phyloP scores from a whole-genome alignment of 768 basidiomycete species.

The Boletus fagicola region DNA sequence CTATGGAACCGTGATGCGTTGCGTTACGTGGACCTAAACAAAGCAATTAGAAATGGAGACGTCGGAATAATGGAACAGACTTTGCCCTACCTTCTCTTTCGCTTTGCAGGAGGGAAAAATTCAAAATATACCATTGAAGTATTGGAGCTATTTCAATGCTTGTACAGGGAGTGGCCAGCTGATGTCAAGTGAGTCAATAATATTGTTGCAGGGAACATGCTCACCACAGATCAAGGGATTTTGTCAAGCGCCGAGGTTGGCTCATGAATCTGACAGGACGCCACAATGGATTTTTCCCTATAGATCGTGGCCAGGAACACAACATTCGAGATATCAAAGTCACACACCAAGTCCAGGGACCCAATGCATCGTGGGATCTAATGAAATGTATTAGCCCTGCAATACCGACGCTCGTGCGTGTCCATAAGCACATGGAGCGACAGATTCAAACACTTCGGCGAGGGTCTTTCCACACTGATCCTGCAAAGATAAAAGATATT shows the following conservation, averaged over 20 bases:
- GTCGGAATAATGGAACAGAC: background rate
- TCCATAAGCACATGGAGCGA: background rate
- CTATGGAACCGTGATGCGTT: background rate
- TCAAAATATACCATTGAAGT: background rate
- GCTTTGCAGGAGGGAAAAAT: background rate
- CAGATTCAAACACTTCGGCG: background rate
- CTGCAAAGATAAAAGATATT: background rate
- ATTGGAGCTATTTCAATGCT: background rate
- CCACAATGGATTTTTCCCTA: background rate
- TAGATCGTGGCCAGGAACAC: background rate
- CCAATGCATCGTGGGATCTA: background rate
- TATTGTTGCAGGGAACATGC: background rate
- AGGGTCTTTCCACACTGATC: background rate
- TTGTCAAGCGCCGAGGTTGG: background rate
- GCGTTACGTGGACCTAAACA: background rate
- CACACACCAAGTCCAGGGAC: background rate
- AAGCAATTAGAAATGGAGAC: conserved; percentile 1
- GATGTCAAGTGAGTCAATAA: background rate
- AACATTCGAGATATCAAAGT: background rate
- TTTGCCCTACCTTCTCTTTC: background rate
- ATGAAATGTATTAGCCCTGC: background rate
- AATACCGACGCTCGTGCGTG: background rate
- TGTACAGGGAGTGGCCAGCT: background rate
- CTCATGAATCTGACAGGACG: background rate
- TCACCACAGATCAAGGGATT: background rate